Percentiles rank a stretch among this genome's conserved stretches.
phyloP scores from a whole-genome alignment of 2,329 filamentous ascomycete genomes.

The Blumeriella jaapii region DNA sequence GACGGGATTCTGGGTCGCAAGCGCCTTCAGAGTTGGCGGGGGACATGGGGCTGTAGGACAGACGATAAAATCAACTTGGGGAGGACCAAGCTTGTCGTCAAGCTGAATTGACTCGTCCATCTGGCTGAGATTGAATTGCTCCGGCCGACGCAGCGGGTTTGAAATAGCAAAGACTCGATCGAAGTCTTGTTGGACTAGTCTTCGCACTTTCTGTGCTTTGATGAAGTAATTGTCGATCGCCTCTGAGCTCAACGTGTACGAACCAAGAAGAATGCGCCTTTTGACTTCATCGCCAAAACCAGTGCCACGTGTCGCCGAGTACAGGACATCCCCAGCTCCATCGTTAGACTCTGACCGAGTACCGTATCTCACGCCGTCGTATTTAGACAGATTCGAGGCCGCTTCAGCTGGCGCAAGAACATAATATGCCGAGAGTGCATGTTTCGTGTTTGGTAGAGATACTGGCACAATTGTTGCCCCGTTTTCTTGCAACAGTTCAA shows the following conservation, averaged over 20 bases:
- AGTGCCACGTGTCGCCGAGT: constrained; percentile 59
- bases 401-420: constrained; percentile 91
- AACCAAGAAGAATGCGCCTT: constrained; percentile 75
- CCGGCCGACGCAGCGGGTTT: constrained; percentile 53
- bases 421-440: constrained; percentile 88
- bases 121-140: constrained; percentile 48
- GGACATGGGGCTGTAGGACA: constrained; percentile 76
- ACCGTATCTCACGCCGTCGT: constrained; percentile 93
- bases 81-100: constrained; percentile 44
- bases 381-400: constrained; percentile 90
- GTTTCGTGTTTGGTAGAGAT: constrained; percentile 70
- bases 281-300: constrained; percentile 80
- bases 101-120: constrained; percentile 40
- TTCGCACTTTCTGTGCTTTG: constrained; percentile 78
- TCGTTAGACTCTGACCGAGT: constrained; percentile 31
- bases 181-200: constrained; percentile 78
- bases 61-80: constrained; percentile 73
- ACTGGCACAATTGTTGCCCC: constrained; percentile 66
- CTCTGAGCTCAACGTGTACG: constrained; percentile 79
- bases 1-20: constrained; percentile 45
- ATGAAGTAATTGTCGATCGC: constrained; percentile 96
- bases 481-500: constrained; percentile 45
- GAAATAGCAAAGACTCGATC: constrained; percentile 59
- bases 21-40: constrained; percentile 51
- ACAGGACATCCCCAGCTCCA: constrained; percentile 54